phyloP scores from a whole-genome alignment of 257 asterid genomes.

The Lavandula angustifolia region DNA sequence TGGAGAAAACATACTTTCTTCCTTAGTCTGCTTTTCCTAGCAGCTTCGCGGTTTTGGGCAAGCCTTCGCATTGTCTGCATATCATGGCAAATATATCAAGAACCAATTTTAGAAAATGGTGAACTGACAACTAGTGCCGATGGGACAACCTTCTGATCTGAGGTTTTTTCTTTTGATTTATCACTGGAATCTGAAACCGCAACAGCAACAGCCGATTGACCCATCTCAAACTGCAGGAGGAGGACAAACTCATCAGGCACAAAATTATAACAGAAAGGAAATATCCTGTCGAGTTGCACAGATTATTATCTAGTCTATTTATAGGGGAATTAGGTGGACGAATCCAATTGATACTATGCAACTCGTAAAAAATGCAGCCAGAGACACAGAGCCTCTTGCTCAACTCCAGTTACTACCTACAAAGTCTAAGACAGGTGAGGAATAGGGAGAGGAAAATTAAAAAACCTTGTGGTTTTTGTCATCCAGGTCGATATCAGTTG shows the following conservation, averaged over 20 bases:
- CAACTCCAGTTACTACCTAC: not conserved
- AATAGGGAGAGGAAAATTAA: not conserved
- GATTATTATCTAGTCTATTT: not conserved
- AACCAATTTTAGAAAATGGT: constrained; percentile 16
- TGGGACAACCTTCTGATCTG: constrained; percentile 70
- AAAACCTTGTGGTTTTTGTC: constrained; percentile 66
- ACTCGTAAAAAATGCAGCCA: not conserved
- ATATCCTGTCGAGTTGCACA: not conserved
- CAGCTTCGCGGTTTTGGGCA: constrained; percentile 98
- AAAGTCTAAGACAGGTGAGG: constrained; percentile 10
- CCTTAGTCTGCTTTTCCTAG: constrained; percentile 86
- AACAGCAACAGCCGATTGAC: constrained; percentile 48
- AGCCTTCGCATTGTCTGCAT: constrained; percentile 77
- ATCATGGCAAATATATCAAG: constrained; percentile 28
- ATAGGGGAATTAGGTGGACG: not conserved
- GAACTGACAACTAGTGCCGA: constrained; percentile 4
- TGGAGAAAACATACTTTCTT: constrained; percentile 66
- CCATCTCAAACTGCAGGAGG: constrained; percentile 65
- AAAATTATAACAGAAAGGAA: not conserved
- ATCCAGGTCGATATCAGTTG: constrained; percentile 76
- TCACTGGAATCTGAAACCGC: constrained; percentile 69
- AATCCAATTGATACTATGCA: constrained; percentile 8
- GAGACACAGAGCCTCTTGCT: not conserved
- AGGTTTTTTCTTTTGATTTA: constrained; percentile 66
- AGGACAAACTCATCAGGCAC: constrained; percentile 32